These are phyloP conservation scores for Pythium brassicae DNA, from an alignment of 352 stramenopile genomes.

Conservation along the genomic window DNA sequence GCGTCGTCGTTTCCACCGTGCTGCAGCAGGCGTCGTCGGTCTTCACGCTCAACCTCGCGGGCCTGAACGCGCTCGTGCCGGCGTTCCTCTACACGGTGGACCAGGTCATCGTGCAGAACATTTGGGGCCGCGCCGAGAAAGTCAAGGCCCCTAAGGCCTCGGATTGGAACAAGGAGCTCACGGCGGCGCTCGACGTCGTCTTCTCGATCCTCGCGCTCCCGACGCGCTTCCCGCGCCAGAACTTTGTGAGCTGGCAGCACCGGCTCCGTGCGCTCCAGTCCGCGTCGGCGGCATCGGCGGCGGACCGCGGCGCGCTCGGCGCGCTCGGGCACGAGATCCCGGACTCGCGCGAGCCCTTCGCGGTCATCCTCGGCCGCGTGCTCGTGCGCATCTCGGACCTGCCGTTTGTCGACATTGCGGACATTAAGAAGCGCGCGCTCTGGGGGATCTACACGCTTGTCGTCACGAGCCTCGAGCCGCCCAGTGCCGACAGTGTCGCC, in stretches of 20 bases:
- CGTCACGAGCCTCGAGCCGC: conserved; percentile 53
- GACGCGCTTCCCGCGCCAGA: conserved; percentile 65
- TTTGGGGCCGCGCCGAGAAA: conserved; percentile 63
- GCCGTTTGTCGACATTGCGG: conserved; percentile 65
- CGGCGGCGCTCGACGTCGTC: conserved; percentile 66
- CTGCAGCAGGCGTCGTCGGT: conserved; percentile 67
- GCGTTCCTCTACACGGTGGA: conserved; percentile 80
- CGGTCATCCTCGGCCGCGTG: conserved; percentile 67
- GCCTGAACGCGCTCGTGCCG: conserved; percentile 74
- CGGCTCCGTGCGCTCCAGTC: conserved; percentile 38
- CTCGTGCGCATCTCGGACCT: conserved; percentile 72
- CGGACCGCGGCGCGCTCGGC: conserved; percentile 27
- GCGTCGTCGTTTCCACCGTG: conserved; percentile 77
- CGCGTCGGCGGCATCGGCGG: background rate
- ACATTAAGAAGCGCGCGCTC: conserved; percentile 77
- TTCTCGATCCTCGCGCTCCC: conserved; percentile 72
- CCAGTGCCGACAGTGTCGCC: too few species aligned
- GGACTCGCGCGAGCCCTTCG: conserved; percentile 59
- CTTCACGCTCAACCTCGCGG: conserved; percentile 77
- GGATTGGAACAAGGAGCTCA: conserved; percentile 81
- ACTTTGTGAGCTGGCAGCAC: conserved; percentile 78
- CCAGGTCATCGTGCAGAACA: conserved; percentile 79
- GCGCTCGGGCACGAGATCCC: conserved; percentile 64
- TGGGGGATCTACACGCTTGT: conserved; percentile 79
- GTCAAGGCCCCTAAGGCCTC: conserved; percentile 67